Conservation (phyloP, 177 flowering plant species). For the Vitis hybrid region DNA sequence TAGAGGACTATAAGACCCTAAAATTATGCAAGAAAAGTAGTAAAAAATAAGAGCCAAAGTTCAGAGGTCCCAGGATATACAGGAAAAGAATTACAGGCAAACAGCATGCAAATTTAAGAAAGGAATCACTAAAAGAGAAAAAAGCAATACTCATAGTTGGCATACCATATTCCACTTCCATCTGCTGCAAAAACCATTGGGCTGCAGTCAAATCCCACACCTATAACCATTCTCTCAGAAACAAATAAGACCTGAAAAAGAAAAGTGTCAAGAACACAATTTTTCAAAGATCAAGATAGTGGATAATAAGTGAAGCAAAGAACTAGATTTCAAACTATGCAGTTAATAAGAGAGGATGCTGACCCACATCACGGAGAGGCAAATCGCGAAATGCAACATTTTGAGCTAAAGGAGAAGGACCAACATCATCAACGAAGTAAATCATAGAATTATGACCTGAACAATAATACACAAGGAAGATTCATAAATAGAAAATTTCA, state of each 20-base stretch:
- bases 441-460: constrained; percentile 97
- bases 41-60: no score
- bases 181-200: constrained; percentile 96
- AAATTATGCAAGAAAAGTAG: no score
- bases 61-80: no score
- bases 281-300: neutral
- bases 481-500: constrained; percentile 3
- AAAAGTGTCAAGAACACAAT: neutral
- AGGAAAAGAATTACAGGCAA: no score
- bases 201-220: constrained; percentile 92
- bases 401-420: constrained; percentile 95
- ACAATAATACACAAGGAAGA: constrained; percentile 2
- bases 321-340: constrained; percentile 5
- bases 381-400: constrained; percentile 84
- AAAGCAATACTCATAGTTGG: neutral
- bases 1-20: no score
- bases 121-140: neutral
- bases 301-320: neutral
- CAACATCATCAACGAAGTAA: constrained; percentile 96
- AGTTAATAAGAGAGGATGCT: constrained; percentile 73
- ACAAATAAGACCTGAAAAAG: constrained; percentile 73
- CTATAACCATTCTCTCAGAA: constrained; percentile 88
- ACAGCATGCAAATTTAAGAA: neutral
- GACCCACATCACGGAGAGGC: constrained; percentile 99
- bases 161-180: constrained; percentile 92